Conservation (phyloP, 2,329 filamentous ascomycete genomes). For the Neurospora sp. region DNA sequence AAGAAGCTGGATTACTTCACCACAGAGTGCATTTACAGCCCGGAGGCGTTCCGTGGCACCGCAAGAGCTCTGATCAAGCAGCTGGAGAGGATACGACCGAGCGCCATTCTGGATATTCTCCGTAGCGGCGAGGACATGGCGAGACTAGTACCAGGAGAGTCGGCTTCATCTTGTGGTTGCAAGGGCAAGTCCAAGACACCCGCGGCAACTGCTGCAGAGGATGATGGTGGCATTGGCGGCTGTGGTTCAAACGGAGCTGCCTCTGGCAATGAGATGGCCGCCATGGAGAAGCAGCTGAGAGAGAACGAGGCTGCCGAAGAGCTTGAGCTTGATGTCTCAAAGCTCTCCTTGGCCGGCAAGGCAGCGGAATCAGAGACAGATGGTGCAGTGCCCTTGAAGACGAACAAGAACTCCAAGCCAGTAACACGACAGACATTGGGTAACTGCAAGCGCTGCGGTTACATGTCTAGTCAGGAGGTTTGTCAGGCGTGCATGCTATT, state of each 20-base stretch:
- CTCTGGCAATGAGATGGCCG: conserved; percentile 68
- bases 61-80: conserved; percentile 91
- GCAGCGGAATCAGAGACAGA: conserved; percentile 15
- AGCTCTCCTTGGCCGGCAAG: conserved; percentile 19
- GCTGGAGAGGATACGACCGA: conserved; percentile 82
- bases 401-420: conserved; percentile 16
- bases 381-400: conserved; percentile 18
- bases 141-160: conserved; percentile 59
- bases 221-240: conserved; percentile 47
- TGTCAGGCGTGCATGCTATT: conserved; percentile 91
- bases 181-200: conserved; percentile 29
- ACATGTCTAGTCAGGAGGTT: conserved; percentile 86
- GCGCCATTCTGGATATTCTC: conserved; percentile 90
- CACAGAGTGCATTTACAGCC: conserved; percentile 97
- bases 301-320: conserved; percentile 50
- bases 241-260: conserved; percentile 65
- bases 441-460: conserved; percentile 79
- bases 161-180: conserved; percentile 36
- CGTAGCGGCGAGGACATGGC: conserved; percentile 95
- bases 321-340: conserved; percentile 57
- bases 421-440: conserved; percentile 56
- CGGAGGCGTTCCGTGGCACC: conserved; percentile 90
- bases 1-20: conserved; percentile 97
- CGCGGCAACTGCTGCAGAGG: conserved; percentile 31
- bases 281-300: conserved; percentile 65